phyloP scores from a whole-genome alignment of 2,329 filamentous ascomycete species.

The Xenosphaeropsis pyriputrescens region DNA sequence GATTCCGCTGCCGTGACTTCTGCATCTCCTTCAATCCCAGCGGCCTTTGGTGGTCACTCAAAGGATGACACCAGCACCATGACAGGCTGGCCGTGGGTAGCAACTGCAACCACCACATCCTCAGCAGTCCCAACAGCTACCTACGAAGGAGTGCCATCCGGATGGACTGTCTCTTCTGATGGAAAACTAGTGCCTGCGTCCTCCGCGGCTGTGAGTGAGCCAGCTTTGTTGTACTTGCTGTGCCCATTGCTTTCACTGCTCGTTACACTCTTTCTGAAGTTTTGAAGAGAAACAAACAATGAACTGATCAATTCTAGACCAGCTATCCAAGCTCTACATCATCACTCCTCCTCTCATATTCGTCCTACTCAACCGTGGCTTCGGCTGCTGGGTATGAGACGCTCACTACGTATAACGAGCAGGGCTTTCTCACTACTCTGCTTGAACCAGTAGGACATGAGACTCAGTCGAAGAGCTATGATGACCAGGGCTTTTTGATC shows the following conservation, averaged over 20 bases:
- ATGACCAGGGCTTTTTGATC: constrained; percentile 28
- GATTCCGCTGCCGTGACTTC: constrained; percentile 49
- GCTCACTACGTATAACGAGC: constrained; percentile 29
- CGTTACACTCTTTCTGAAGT: too few relatives aligned
- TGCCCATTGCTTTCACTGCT: too few relatives aligned
- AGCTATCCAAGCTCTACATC: constrained; percentile 6
- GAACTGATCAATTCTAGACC: too few relatives aligned
- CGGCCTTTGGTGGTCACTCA: constrained; percentile 42
- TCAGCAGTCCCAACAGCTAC: constrained; percentile 26
- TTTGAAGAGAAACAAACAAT: too few relatives aligned
- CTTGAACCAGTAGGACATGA: constrained; percentile 21
- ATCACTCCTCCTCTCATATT: constrained; percentile 2
- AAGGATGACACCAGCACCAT: constrained; percentile 32
- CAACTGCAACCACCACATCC: constrained; percentile 33
- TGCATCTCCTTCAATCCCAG: constrained; percentile 51
- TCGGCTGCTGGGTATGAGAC: constrained; percentile 22
- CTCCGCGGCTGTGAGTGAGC: constrained; percentile 53
- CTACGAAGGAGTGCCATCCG: constrained; percentile 48
- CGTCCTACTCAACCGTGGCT: constrained; percentile 6
- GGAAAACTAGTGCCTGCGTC: constrained; percentile 67
- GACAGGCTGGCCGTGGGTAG: constrained; percentile 56
- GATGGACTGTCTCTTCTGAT: constrained; percentile 66
- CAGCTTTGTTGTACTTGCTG: constrained; percentile 14
- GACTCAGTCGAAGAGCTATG: constrained; percentile 24
- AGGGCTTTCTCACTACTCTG: constrained; percentile 31